These are phyloP conservation scores for Myxozyma udenii DNA, from an alignment of 805 yeast species.

Conservation along the genomic window DNA sequence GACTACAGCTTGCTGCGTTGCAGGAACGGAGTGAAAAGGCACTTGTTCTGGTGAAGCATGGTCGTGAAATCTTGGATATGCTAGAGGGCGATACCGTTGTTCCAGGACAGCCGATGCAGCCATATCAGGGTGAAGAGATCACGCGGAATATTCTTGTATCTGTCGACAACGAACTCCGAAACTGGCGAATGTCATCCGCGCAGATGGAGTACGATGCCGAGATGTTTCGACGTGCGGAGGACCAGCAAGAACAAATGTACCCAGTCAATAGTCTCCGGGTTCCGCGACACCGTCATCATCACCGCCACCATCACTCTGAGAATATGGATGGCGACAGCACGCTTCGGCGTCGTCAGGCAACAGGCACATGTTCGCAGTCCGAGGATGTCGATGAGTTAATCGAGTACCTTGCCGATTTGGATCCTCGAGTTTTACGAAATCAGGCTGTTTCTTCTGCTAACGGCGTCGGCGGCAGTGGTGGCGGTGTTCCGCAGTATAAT, in stretches of 20 bases:
- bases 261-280: too few relatives aligned
- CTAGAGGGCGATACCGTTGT: constrained; percentile 46
- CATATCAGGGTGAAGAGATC: constrained; percentile 10
- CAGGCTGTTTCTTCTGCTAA: too few relatives aligned
- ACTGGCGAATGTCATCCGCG: constrained; percentile 16
- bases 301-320: not conserved
- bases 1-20: constrained; percentile 79
- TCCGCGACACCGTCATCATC: not conserved
- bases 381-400: not conserved
- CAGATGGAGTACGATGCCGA: too few relatives aligned
- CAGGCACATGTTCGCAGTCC: not conserved
- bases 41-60: constrained; percentile 84
- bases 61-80: constrained; percentile 78
- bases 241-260: not conserved
- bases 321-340: too few relatives aligned
- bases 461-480: too few relatives aligned
- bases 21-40: constrained; percentile 83
- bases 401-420: not conserved
- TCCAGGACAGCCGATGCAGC: constrained; percentile 17
- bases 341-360: too few relatives aligned
- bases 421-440: not conserved
- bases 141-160: constrained; percentile 16
- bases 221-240: not conserved
- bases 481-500: too few relatives aligned
- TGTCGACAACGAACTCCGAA: constrained; percentile 19